Percentiles rank a stretch among this genome's conserved stretches.
phyloP scores from a whole-genome alignment of 1,284 basidiomycete species.

The Rugosomyces carneus region DNA sequence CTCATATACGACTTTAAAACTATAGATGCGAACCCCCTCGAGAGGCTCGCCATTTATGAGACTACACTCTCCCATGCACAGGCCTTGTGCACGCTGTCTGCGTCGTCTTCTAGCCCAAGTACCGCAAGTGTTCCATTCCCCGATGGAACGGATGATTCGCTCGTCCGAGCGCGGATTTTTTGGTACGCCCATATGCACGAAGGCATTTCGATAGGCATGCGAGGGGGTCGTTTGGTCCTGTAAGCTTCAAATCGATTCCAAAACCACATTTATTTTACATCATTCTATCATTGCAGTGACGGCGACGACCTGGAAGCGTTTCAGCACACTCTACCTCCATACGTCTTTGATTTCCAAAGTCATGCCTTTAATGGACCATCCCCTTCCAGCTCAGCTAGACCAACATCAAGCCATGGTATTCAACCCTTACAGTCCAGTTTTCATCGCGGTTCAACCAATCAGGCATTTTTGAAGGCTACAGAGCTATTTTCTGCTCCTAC shows the following conservation, averaged over 20 bases:
- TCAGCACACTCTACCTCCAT: slow-evolving; percentile 54
- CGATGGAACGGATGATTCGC: slow-evolving; percentile 51
- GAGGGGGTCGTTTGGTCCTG: slow-evolving; percentile 73
- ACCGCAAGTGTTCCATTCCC: slow-evolving; percentile 39
- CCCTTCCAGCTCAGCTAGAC: slow-evolving; percentile 23
- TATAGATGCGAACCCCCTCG: slow-evolving; percentile 37
- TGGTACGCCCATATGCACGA: slow-evolving; percentile 85
- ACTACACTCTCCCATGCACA: slow-evolving; percentile 50
- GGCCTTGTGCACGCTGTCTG: slow-evolving; percentile 54
- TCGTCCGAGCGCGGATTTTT: slow-evolving; percentile 71
- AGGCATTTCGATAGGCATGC: slow-evolving; percentile 70
- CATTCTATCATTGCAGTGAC: slow-evolving; percentile 30
- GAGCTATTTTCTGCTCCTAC: slow-evolving; percentile 57
- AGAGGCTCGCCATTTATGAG: slow-evolving; percentile 38
- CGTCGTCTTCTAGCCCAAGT: slow-evolving; percentile 32
- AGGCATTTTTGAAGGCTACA: slow-evolving; percentile 12
- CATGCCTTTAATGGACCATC: slow-evolving; percentile 28
- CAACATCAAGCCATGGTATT: slow-evolving; percentile 18
- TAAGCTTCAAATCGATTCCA: slow-evolving; percentile 29
- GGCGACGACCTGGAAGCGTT: slow-evolving; percentile 68
- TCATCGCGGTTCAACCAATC: slow-evolving; percentile 16
- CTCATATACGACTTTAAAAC: too few relatives aligned
- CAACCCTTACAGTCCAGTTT: slow-evolving; percentile 17
- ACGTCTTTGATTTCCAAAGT: slow-evolving; percentile 25
- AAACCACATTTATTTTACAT: slow-evolving; percentile 8